These are phyloP conservation scores for Gossypium trilobum DNA, from an alignment of 441 rosid genomes.

Conservation along the genomic window DNA sequence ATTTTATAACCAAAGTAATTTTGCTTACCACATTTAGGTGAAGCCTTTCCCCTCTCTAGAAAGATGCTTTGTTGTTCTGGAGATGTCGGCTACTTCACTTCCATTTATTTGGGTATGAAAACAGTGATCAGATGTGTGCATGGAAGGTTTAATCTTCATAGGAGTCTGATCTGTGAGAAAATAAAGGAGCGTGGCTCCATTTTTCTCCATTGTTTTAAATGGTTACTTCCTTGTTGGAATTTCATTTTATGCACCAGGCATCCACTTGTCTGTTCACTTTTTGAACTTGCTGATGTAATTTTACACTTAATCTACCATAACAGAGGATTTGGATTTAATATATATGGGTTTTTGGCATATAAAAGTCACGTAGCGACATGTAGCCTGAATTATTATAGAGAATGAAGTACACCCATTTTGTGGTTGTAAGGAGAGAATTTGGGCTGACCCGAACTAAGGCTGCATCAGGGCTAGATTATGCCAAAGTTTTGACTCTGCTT, in stretches of 20 bases:
- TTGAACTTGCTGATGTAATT: conserved; percentile 6
- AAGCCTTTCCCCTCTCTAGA: not conserved
- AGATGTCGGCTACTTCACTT: not conserved
- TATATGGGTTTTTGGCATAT: conserved; percentile 1
- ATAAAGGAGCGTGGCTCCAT: not conserved
- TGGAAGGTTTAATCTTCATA: not conserved
- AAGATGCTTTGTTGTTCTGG: not conserved
- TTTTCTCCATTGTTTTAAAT: not conserved
- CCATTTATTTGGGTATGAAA: not conserved
- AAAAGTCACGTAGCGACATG: not conserved
- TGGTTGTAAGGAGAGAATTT: not conserved
- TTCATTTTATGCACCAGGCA: not conserved
- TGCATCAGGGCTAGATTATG: not conserved
- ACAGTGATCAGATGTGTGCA: not conserved
- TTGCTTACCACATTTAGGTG: not conserved
- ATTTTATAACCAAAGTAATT: not conserved
- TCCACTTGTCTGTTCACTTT: not conserved
- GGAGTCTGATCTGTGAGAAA: not conserved
- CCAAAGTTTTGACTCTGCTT: not conserved
- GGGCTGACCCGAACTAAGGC: not conserved
- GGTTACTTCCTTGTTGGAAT: not conserved
- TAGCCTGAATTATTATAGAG: not conserved
- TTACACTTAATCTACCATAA: not conserved
- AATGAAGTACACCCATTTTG: not conserved
- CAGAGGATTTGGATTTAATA: not conserved